Conservation (phyloP, 2,329 filamentous ascomycete genomes). For the Fusarium ambrosium region DNA sequence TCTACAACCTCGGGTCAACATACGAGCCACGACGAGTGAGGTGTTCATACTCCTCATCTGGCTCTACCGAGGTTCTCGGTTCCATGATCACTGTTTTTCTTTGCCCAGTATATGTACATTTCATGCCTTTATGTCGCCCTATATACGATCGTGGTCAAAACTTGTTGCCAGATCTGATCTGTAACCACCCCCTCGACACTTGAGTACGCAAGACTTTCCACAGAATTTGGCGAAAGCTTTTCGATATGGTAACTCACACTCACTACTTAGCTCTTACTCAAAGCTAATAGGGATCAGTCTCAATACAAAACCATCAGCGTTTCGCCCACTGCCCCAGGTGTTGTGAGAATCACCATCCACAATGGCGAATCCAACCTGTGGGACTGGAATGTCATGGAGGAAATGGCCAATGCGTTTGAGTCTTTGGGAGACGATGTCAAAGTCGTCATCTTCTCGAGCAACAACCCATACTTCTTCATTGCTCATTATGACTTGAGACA, state of each 20-base stretch:
- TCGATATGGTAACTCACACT: neutral
- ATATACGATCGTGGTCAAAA: neutral
- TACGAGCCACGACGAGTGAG: neutral
- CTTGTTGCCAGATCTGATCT: neutral
- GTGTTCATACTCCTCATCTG: neutral
- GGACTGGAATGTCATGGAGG: neutral
- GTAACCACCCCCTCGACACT: neutral
- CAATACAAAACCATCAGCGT: neutral
- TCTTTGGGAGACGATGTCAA: neutral
- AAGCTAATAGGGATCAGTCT: neutral
- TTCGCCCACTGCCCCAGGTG: neutral
- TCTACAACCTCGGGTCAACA: neutral
- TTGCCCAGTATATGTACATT: neutral
- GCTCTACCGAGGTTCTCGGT: neutral
- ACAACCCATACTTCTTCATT: neutral
- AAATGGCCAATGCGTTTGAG: neutral
- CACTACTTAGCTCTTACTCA: fast-evolving
- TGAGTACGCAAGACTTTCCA: neutral
- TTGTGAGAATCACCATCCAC: neutral
- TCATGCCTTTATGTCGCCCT: neutral
- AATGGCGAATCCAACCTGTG: neutral
- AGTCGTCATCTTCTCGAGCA: neutral
- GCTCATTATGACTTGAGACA: neutral
- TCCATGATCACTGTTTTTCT: neutral
- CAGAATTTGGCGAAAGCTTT: neutral